phyloP scores from a whole-genome alignment of 2,329 filamentous ascomycete genomes.

The Pyricularia pennisetigena region DNA sequence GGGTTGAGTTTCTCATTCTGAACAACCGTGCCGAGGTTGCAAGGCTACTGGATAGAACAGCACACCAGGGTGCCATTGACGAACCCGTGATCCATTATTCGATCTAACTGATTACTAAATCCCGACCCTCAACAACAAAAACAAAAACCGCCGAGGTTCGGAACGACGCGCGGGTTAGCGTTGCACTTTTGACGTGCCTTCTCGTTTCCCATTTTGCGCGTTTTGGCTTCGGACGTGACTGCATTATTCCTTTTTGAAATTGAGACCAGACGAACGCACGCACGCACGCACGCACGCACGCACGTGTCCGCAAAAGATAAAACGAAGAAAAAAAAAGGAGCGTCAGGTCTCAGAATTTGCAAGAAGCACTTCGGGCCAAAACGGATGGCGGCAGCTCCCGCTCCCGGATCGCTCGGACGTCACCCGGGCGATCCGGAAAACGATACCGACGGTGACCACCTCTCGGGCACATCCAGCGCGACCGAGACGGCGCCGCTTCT shows the following conservation, averaged over 20 bases:
- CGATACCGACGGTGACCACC: slow-evolving; percentile 5
- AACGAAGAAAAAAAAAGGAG: neutral
- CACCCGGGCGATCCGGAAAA: neutral
- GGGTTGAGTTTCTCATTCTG: neutral
- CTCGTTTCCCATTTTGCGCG: neutral
- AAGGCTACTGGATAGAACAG: neutral
- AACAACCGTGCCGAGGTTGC: neutral
- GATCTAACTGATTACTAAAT: neutral
- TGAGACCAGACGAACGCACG: neutral
- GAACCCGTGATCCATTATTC: neutral
- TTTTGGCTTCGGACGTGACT: neutral
- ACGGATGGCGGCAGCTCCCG: neutral
- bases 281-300: neutral
- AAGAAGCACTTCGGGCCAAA: neutral
- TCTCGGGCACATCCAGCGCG: slow-evolving; percentile 13
- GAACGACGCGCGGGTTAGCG: neutral
- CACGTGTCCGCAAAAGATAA: neutral
- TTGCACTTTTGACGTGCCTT: too few species aligned
- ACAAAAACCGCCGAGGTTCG: neutral
- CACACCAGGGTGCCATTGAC: neutral
- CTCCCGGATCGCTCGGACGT: neutral
- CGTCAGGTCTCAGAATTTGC: neutral
- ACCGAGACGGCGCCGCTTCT: slow-evolving; percentile 19
- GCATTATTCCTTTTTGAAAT: too few species aligned
- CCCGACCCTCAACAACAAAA: neutral